Evolutionary conservation across 1,284 basidiomycete species (phyloP).

Genomic region (Sutorius eximius): DNA sequence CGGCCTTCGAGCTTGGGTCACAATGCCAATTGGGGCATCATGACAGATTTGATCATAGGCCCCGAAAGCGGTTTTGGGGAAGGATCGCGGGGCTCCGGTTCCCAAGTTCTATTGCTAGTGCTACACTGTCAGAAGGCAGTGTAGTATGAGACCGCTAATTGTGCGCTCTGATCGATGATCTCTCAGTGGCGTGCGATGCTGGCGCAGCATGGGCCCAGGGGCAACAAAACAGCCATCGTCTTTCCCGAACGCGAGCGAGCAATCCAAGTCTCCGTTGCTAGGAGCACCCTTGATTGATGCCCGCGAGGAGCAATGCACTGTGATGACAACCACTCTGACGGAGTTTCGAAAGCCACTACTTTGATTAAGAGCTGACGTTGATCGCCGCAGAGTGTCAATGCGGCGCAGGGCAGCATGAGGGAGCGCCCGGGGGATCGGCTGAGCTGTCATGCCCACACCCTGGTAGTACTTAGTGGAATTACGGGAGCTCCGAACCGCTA

Average conservation of each 20-base stretch:
- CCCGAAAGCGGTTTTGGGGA: conserved; percentile 12
- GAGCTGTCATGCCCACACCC: not conserved
- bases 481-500: no score
- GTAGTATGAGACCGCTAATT: no score
- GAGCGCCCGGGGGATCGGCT: no score
- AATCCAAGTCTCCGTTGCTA: not conserved
- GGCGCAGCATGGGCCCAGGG: not conserved
- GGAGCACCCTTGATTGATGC: not conserved
- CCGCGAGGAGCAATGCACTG: not conserved
- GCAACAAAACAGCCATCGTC: not conserved
- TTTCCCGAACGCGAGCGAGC: not conserved
- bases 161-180: not conserved
- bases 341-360: not conserved
- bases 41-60: conserved; percentile 1
- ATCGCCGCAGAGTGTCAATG: not conserved
- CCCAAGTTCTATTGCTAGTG: not conserved
- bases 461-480: not conserved
- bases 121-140: no score
- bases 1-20: not conserved
- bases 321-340: not conserved
- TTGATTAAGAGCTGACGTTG: not conserved
- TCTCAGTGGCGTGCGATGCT: not conserved
- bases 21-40: not conserved
- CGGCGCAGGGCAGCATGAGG: not conserved
- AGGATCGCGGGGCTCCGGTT: not conserved